Evolutionary conservation across 768 basidiomycete species (phyloP).

Genomic region (Lentinula boryana): DNA sequence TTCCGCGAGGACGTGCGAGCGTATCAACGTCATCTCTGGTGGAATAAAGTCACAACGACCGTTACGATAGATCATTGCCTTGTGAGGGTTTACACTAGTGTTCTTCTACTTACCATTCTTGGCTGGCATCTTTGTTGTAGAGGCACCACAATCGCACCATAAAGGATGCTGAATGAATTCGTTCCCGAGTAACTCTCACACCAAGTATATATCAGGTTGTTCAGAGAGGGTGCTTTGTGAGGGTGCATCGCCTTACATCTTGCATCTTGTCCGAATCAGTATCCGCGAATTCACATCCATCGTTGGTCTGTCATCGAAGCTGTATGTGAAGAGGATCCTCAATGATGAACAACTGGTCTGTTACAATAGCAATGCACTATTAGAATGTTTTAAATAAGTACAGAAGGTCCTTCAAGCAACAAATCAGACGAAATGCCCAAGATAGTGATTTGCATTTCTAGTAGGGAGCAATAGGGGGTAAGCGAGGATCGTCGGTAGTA

Average conservation of each 20-base stretch:
- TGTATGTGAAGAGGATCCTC: neutral
- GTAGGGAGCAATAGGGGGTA: neutral
- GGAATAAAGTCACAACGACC: neutral
- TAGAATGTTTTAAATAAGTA: neutral
- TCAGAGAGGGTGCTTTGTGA: too few species aligned
- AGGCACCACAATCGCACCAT: neutral
- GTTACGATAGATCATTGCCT: neutral
- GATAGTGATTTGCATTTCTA: neutral
- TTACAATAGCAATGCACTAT: neutral
- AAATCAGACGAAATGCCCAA: neutral
- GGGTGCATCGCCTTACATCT: too few species aligned
- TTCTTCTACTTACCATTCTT: neutral
- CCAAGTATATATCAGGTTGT: neutral
- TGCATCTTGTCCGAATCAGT: too few species aligned
- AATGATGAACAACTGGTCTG: neutral
- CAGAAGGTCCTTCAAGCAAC: neutral
- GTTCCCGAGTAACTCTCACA: constrained; percentile 7
- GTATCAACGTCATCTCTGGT: neutral
- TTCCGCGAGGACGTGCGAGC: neutral
- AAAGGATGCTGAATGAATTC: neutral
- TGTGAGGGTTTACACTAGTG: neutral
- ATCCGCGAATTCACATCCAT: neutral
- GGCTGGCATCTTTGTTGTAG: neutral
- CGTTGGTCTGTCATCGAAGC: too few species aligned
- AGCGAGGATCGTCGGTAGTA: neutral